phyloP scores from a whole-genome alignment of 208 protist species.

The Leishmania martiniquensis region DNA sequence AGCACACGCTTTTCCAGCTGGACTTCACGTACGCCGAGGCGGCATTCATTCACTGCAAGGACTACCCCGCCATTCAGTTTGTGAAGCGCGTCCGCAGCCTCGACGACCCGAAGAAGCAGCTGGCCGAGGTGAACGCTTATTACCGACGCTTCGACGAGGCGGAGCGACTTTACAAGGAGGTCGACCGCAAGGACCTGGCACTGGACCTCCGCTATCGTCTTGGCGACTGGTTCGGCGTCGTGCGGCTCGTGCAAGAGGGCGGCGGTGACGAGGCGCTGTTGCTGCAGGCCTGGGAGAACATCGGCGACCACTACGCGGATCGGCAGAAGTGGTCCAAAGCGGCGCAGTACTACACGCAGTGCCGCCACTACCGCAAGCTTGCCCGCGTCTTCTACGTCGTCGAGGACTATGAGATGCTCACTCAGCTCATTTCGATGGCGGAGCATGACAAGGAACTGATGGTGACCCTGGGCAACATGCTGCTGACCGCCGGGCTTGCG shows the following conservation, averaged over 20 bases:
- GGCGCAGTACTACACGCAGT: constrained; percentile 95
- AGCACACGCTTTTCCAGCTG: constrained; percentile 87
- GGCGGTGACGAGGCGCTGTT: constrained; percentile 93
- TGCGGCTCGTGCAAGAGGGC: constrained; percentile 92
- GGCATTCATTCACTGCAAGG: constrained; percentile 93
- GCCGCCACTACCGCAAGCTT: constrained; percentile 89
- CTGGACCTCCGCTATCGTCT: constrained; percentile 92
- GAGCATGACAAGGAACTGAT: constrained; percentile 93
- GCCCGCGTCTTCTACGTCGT: constrained; percentile 91
- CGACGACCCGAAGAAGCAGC: constrained; percentile 94
- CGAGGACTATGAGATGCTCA: constrained; percentile 94
- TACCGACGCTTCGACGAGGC: constrained; percentile 96
- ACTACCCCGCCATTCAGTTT: constrained; percentile 97
- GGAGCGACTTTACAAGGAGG: constrained; percentile 95
- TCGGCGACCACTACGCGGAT: constrained; percentile 96
- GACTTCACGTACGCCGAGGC: constrained; percentile 92
- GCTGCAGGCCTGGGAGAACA: constrained; percentile 90
- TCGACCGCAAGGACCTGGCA: constrained; percentile 96
- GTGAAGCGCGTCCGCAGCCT: constrained; percentile 93
- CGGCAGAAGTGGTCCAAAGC: constrained; percentile 96
- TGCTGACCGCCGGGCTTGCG: constrained; percentile 92
- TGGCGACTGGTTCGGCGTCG: constrained; percentile 96
- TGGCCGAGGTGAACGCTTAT: constrained; percentile 96
- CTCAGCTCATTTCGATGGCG: constrained; percentile 83
- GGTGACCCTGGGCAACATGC: constrained; percentile 85